Percentiles rank a stretch among this genome's conserved stretches.
Evolutionary conservation across 2,329 filamentous ascomycete genomes (phyloP).

Genomic region (Penicillium sp.): DNA sequence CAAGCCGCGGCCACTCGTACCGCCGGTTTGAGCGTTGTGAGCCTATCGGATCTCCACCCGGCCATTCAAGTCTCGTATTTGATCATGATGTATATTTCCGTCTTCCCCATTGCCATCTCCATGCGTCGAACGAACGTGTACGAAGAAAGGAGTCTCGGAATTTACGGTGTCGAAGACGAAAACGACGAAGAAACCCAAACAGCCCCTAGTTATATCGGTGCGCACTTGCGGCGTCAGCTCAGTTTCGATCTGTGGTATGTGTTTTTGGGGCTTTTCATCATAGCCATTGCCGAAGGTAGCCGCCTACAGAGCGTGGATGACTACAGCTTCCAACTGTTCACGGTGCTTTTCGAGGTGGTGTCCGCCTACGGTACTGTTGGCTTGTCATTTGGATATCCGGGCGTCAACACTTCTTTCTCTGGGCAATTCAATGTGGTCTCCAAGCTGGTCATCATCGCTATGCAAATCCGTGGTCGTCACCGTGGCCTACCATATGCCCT

Average conservation of each 20-base stretch:
- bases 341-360: constrained; percentile 79
- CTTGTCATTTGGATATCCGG: constrained; percentile 79
- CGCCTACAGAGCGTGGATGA: constrained; percentile 67
- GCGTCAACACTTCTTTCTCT: constrained; percentile 77
- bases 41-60: constrained; percentile 76
- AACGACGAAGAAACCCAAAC: constrained; percentile 56
- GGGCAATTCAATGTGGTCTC: constrained; percentile 75
- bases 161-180: constrained; percentile 68
- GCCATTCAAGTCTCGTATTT: constrained; percentile 92
- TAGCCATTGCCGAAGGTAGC: constrained; percentile 81
- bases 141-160: constrained; percentile 72
- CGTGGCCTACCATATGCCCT: constrained; percentile 68
- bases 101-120: constrained; percentile 94
- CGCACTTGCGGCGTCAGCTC: constrained; percentile 88
- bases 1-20: constrained; percentile 89
- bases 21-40: constrained; percentile 84
- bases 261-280: constrained; percentile 89
- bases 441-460: constrained; percentile 68
- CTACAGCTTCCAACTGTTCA: constrained; percentile 67
- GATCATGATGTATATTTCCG: constrained; percentile 99
- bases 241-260: constrained; percentile 99
- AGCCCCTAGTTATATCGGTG: constrained; percentile 81
- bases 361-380: constrained; percentile 95
- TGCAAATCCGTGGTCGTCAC: constrained; percentile 68
- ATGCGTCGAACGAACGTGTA: constrained; percentile 95